Evolutionary conservation across 2,329 filamentous ascomycete species (phyloP).

Genomic region (Alternaria panax): DNA sequence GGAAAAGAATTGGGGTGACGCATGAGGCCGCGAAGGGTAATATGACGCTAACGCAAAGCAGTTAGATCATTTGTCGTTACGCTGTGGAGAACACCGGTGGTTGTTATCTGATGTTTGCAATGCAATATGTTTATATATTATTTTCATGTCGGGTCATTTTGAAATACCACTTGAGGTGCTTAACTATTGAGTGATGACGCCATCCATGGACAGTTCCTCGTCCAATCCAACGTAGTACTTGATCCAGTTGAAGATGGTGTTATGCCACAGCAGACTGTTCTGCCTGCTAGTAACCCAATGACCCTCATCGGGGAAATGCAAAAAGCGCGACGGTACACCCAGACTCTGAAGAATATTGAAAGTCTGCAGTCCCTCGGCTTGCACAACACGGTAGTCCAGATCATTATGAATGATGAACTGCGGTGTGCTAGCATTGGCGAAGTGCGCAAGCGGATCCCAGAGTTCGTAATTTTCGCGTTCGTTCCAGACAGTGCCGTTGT

Average conservation of each 20-base stretch:
- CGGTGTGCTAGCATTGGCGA: slow-evolving; percentile 80
- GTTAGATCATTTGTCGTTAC: too few relatives aligned
- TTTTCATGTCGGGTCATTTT: too few relatives aligned
- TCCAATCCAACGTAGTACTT: slow-evolving; percentile 43
- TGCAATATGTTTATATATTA: too few relatives aligned
- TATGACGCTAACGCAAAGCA: too few relatives aligned
- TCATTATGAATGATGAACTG: slow-evolving; percentile 88
- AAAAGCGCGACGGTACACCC: slow-evolving; percentile 75
- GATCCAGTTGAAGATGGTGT: slow-evolving; percentile 51
- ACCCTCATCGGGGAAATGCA: slow-evolving; percentile 81
- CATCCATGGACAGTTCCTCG: slow-evolving; percentile 39
- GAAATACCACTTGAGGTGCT: too few relatives aligned
- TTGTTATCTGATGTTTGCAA: too few relatives aligned
- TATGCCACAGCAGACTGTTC: slow-evolving; percentile 89
- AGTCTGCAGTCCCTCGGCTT: slow-evolving; percentile 81
- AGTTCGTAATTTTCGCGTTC: slow-evolving; percentile 59
- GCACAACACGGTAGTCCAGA: slow-evolving; percentile 86
- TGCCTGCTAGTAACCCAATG: slow-evolving; percentile 89
- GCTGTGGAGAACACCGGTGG: too few relatives aligned
- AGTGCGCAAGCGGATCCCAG: slow-evolving; percentile 65
- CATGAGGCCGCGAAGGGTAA: too few relatives aligned
- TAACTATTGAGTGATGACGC: slow-evolving; percentile 42
- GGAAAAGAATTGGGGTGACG: too few relatives aligned
- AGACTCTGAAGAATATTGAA: slow-evolving; percentile 85
- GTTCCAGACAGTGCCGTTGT: slow-evolving; percentile 50